Conservation (phyloP, 148 eudicot genomes). For the Camellia lanceoleosa region DNA sequence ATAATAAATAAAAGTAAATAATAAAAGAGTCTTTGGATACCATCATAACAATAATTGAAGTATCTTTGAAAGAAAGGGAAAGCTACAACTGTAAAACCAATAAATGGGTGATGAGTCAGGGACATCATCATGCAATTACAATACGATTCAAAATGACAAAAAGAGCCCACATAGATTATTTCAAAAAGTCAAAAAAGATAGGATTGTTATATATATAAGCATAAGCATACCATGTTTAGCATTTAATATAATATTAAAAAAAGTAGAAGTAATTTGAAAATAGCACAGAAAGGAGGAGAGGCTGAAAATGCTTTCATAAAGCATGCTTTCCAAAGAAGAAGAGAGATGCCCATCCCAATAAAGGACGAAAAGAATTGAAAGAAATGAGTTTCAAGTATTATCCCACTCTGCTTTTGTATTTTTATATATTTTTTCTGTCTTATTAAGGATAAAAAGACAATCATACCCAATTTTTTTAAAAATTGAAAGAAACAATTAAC, state of each 20-base stretch:
- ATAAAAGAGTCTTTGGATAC: conserved; percentile 16
- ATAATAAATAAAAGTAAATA: not conserved
- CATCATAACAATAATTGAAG: conserved; percentile 11
- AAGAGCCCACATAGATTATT: conserved; percentile 2
- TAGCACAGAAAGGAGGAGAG: not conserved
- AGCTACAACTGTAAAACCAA: conserved; percentile 10
- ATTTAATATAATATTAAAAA: not conserved
- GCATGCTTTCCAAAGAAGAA: not conserved
- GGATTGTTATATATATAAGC: not conserved
- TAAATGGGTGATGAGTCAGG: conserved; percentile 10
- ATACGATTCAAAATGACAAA: conserved; percentile 6
- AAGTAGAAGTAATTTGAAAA: not conserved
- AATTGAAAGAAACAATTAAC: no score
- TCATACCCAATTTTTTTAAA: no score
- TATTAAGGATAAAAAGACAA: no score
- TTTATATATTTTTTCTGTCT: no score
- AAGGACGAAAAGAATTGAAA: not conserved
- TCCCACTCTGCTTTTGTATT: no score
- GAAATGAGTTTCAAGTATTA: no score
- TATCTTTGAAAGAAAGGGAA: conserved; percentile 10
- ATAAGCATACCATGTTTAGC: not conserved
- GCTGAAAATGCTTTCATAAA: not conserved
- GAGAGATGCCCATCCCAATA: not conserved
- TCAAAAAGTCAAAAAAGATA: conserved; percentile 3
- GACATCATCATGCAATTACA: conserved; percentile 17